Conservation (phyloP, 1,139 yeast genomes). For the Debaryomyces fabryi region DNA sequence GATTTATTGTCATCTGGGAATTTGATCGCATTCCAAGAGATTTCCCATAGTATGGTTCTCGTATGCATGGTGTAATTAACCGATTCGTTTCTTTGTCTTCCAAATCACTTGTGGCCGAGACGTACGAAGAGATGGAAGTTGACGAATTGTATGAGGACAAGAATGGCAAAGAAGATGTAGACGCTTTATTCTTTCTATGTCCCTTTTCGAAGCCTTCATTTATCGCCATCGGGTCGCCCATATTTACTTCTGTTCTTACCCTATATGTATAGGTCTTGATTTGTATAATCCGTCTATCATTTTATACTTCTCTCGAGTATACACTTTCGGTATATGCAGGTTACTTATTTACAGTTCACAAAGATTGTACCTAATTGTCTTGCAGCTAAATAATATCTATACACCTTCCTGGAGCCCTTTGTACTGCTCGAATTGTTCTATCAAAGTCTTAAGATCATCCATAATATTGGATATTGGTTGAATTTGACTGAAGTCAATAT, state of each 20-base stretch:
- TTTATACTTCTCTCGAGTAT: neutral
- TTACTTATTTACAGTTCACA: neutral
- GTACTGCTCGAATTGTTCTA: slow-evolving; percentile 16
- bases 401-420: neutral
- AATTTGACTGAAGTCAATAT: slow-evolving; percentile 25
- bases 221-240: neutral
- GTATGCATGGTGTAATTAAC: slow-evolving; percentile 21
- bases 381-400: neutral
- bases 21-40: slow-evolving; percentile 27
- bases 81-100: neutral
- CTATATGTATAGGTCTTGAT: neutral
- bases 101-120: neutral
- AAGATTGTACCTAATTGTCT: neutral
- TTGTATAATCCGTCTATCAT: neutral
- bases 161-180: slow-evolving; percentile 11
- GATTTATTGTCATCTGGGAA: slow-evolving; percentile 21
- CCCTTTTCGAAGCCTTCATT: slow-evolving; percentile 9
- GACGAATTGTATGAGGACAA: slow-evolving; percentile 9
- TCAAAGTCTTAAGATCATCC: slow-evolving; percentile 26
- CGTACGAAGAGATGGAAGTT: slow-evolving; percentile 6
- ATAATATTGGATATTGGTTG: slow-evolving; percentile 29
- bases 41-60: slow-evolving; percentile 35
- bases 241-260: neutral
- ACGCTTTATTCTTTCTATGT: slow-evolving; percentile 11
- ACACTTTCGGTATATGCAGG: neutral